Base-by-base conservation (phyloP, 2,329 filamentous ascomycete species). In the Epichloe hybrida region DNA sequence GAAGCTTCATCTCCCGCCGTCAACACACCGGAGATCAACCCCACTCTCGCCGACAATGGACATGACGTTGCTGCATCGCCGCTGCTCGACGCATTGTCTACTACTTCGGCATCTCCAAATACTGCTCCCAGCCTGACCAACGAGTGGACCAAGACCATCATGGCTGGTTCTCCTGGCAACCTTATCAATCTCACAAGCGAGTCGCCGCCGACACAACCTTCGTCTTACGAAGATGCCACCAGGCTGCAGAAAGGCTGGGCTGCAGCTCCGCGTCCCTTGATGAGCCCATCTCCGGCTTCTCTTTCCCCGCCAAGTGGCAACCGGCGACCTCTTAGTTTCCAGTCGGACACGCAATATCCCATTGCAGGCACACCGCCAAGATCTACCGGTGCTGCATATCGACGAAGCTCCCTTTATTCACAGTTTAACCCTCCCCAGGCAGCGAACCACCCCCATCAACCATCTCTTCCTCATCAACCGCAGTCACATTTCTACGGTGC, bases 401-500 rank as follows among this genome's bases (percentile, higher is more conserved):
- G 74, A 39, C 67, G 73, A 38, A 70, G 70, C 59, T 77, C 74
- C 13, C 65, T 76, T 54, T 73, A 79, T 50, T 76, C 77, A 7
- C 72, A 75, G 46, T 70, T 72, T 51, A 39, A 4, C 13, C 67
- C 70, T 34, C 65, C 70, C 36, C 69, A 71, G 12, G 74, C 77
- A 50, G 64, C 65, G 52, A 61, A 67, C 53, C 63, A 67, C 53
- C 63, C 71, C 11, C 56, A 50, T 37, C 74, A 79, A 48, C 80
- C 80, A n/a, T 83, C 84, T 3, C 75, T 84, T 9, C 85, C 86
- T 3, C 86, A 90, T 62, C 79, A 88, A 53, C 76, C 82, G 1
- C 86, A 90, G 64, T 68, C 85, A 17, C 86, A 90, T 67, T 91
- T 86, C 64, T 89, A 88, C 62, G 77, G 82, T 43, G 75, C 81